These are phyloP conservation scores for Penicillium crystallinum DNA, from an alignment of 495 filamentous ascomycete genomes.

Conservation along the genomic window DNA sequence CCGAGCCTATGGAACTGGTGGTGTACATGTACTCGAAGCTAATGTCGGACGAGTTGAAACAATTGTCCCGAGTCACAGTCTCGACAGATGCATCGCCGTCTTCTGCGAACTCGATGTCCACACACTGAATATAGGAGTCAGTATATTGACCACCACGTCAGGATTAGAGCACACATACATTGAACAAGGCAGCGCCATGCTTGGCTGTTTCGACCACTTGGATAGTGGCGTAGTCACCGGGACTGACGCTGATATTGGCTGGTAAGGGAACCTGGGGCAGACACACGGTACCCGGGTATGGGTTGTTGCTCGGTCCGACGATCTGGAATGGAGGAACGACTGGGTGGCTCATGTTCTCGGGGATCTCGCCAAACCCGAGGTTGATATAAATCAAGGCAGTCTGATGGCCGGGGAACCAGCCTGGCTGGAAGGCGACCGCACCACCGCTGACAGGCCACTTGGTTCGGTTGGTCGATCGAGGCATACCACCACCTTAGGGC, in stretches of 20 bases:
- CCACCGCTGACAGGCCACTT: constrained; percentile 88
- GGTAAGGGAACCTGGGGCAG: constrained; percentile 88
- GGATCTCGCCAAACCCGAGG: constrained; percentile 77
- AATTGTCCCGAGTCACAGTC: constrained; percentile 71
- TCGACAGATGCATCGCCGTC: constrained; percentile 56
- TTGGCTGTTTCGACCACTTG: constrained; percentile 86
- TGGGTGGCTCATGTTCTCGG: constrained; percentile 81
- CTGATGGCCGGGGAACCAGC: constrained; percentile 91
- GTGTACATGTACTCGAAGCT: constrained; percentile 73
- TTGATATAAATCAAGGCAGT: constrained; percentile 91
- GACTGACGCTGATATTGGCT: constrained; percentile 59
- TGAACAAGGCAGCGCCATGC: constrained; percentile 86
- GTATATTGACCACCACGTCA: background rate
- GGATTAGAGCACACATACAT: constrained; percentile 55
- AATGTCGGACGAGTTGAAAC: constrained; percentile 75
- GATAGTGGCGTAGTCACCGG: constrained; percentile 89
- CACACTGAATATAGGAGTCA: constrained; percentile 58
- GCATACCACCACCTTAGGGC: constrained; percentile 74
- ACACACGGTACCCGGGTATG: constrained; percentile 84
- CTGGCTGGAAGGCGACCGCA: constrained; percentile 79
- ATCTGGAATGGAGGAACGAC: constrained; percentile 85
- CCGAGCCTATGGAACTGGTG: constrained; percentile 49
- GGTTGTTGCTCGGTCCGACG: constrained; percentile 70
- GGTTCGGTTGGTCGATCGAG: constrained; percentile 74
- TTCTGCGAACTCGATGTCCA: constrained; percentile 79